Evolutionary conservation across 768 basidiomycete genomes (phyloP), one percentile per base, ranked within the genome.

Genomic region (Phaeolepiota aurea): DNA sequence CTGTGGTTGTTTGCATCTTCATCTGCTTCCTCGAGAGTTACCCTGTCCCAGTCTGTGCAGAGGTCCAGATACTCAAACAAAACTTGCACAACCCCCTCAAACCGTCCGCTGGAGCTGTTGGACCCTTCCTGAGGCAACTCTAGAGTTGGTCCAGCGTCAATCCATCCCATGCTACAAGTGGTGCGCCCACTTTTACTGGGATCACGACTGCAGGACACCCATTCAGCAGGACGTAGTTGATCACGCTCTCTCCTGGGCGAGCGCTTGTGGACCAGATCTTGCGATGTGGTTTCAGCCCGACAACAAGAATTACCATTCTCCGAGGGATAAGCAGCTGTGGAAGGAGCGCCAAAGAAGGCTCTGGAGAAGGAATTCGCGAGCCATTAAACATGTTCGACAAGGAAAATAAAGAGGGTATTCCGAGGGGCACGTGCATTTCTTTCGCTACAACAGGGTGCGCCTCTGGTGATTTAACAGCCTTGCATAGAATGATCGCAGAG

Each of bases 151-250:
- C 71, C 19, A 81, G 60, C 20, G 78, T 80, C 43, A 79, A 57
- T 15, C 65, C 61, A 52, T 80, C 77, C 79, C 79, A 83, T 5
- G 76, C 75, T 18, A 79, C 49, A 25, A 82, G 65, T n/a, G 79
- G 79, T 28, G 73, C 72, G 20, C 79, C 79, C 5, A 67, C 46
- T 54, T 73, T 76, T 32, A 69, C 77, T 4, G 79, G 79, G 1
- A 80, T 57, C 5, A 80, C 73, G 25, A 82, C 55, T 3, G 74
- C 68, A 1, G 78, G 76, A 51, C 75, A 77, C 4, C 77, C 77
- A 53, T 77, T 77, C 31, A 79, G 64, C 15, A 82, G 60, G 42
- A 74, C 59, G 51, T 82, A 82, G 42, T 75, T 69, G 13, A 82
- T 69, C 10, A 82, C 76, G 48, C 76, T 79, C 58, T 82, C 77